Conservation (phyloP, 768 basidiomycete species). For the Leccinum sublutescens region DNA sequence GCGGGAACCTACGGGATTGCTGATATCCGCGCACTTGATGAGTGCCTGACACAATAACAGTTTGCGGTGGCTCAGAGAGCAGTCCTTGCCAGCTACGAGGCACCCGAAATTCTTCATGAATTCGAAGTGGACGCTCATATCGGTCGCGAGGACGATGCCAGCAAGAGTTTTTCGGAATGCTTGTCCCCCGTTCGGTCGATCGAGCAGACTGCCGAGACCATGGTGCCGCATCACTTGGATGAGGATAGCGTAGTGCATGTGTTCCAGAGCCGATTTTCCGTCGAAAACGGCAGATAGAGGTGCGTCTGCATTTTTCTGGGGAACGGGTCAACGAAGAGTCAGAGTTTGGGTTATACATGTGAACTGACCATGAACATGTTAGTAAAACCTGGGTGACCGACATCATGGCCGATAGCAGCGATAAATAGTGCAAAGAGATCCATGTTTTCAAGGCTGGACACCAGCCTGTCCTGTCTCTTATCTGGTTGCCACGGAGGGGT, state of each 20-base stretch:
- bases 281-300: constrained; percentile 88
- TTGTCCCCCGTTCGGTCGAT: constrained; percentile 46
- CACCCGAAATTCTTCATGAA: constrained; percentile 72
- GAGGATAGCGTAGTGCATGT: constrained; percentile 85
- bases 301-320: constrained; percentile 88
- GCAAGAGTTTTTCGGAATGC: constrained; percentile 74
- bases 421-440: constrained; percentile 86
- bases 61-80: constrained; percentile 47
- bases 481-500: constrained; percentile 36
- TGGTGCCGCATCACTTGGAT: constrained; percentile 77
- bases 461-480: constrained; percentile 35
- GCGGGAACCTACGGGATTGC: constrained; percentile 79
- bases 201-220: constrained; percentile 67
- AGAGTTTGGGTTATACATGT: neutral
- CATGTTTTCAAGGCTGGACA: constrained; percentile 50
- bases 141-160: constrained; percentile 85
- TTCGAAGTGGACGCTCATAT: constrained; percentile 87
- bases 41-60: constrained; percentile 84
- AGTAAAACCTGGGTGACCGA: constrained; percentile 92
- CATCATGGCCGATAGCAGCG: constrained; percentile 96
- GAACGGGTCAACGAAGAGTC: constrained; percentile 4
- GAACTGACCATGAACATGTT: constrained; percentile 88
- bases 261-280: constrained; percentile 86
- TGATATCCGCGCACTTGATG: constrained; percentile 98
- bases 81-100: constrained; percentile 42